Base-by-base conservation (phyloP, 2,329 filamentous ascomycete genomes). In the Coniella vitis region DNA sequence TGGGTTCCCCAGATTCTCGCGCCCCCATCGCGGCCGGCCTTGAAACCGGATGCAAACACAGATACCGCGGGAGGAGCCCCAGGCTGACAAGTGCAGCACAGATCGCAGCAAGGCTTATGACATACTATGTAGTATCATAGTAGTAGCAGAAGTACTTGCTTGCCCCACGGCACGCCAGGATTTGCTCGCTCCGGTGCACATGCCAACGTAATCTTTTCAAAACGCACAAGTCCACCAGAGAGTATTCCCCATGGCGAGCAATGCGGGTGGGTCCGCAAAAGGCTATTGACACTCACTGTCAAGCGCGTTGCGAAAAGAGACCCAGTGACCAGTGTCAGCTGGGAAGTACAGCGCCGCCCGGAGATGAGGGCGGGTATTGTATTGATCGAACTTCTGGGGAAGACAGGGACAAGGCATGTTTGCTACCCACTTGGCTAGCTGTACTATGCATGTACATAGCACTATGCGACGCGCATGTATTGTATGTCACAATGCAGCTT, bases 371-470 rank as follows among this genome's bases (percentile, higher is more conserved):
- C 35, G 34, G 44, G 44, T 29, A 38, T 17, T 14, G n/a, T n/a
- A n/a, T n/a, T n/a, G n/a, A n/a, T n/a, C n/a, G 40, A 44, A 52
- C 40, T 39, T 52, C 50, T 46, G 50, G 50, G 50, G 50, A 52
- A 52, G 47, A 52, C 50, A 52, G 47, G 50, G 50, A 37, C 40
- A 44, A 52, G 42, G 49, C 36, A 22, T 38, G 37, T 19, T 22
- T 7, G 16, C 8, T 7, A 12, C 39, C 39, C 17, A n/a, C n/a
- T n/a, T 45, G 34, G 7, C 10, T 10, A 29, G 5, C 25, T 29
- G 25, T 35, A 19, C 31, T 21, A 22, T 41, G 34, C 41, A 47
- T 40, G 4, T 9, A 25, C 22, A 41, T 44, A 42, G 40, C 35
- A 31, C n/a, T n/a, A n/a, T n/a, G n/a, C n/a, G 37, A 12, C 17